Evolutionary conservation across 2,329 filamentous ascomycete genomes (phyloP), one percentile per base, ranked within the genome.

Genomic region (Rhynchosporium agropyri): DNA sequence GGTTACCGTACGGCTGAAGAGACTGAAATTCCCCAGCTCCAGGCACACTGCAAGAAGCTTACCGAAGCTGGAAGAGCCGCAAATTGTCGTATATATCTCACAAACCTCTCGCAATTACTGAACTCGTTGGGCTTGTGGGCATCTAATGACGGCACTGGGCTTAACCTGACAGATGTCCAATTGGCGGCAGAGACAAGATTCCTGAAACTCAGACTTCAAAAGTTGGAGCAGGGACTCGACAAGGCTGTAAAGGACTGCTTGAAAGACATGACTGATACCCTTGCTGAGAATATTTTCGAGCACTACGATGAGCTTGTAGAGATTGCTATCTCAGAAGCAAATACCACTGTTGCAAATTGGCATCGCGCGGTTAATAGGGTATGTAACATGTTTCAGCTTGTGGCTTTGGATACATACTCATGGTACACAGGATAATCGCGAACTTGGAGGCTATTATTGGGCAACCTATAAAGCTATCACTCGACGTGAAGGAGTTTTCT

Each of bases 401-500:
- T 20, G 20, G 20, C 20, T 20, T 20, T 20, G 20, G 20, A 20
- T 20, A 20, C 20, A 20, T 40, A n/a, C 31, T 49, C 36, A 58
- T 13, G 9, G 9, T 50, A 10, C 31, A 3, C 15, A 58, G 38
- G 67, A 69, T 31, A 65, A 77, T 63, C 76, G 72, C 36, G 43
- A 65, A 13, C 70, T 74, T 38, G 83, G 83, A 10, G 84, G 83
- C 1, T 71, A 83, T 12, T 67, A 71, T 40, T 87, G 76, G 74
- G 31, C 74, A 2, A 86, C 84, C 0, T 88, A 87, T 67, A 83
- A 81, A 71, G 85, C 85, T 9, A 78, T 82, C 2, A 81, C 81
- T 57, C 76, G 81, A 46, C 77, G 83, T 50, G 68, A 79, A 60
- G 84, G 82, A 4, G 76, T 77, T 2, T 85, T 74, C 67, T 68